Evolutionary conservation across 106 monocot genomes (phyloP).

Genomic region (Phalaenopsis aphrodite): DNA sequence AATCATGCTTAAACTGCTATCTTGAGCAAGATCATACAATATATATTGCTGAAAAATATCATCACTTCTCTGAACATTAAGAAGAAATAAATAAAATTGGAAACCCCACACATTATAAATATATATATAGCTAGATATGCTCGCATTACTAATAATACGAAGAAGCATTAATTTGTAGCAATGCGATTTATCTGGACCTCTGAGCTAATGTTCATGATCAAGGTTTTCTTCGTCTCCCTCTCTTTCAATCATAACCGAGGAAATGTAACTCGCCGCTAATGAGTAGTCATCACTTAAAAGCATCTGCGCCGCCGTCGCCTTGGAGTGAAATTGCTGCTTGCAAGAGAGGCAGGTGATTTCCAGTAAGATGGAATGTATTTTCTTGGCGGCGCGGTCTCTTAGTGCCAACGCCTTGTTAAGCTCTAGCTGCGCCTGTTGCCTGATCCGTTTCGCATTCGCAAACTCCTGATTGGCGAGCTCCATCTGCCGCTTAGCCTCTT

Average conservation of each 20-base stretch:
- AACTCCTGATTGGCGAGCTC: slow-evolving; percentile 13
- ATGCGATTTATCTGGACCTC: neutral
- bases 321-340: slow-evolving; percentile 9
- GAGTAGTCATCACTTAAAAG: neutral
- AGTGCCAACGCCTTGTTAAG: slow-evolving; percentile 9
- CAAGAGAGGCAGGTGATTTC: slow-evolving; percentile 20
- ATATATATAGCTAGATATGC: neutral
- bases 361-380: slow-evolving; percentile 13
- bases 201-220: neutral
- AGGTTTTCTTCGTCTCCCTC: slow-evolving; percentile 6
- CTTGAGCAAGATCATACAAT: no score
- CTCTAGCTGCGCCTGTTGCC: slow-evolving; percentile 18
- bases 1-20: no score
- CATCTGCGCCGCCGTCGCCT: no score
- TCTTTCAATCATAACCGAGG: slow-evolving; percentile 16
- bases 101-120: neutral
- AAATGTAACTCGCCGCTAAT: slow-evolving; percentile 2
- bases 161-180: neutral
- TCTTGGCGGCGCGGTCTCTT: slow-evolving; percentile 5
- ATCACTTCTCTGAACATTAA: neutral
- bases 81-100: neutral
- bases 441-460: slow-evolving; percentile 9
- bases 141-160: neutral
- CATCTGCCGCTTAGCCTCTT: slow-evolving; percentile 5
- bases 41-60: no score